Percentiles rank a stretch among this genome's conserved stretches.
These are phyloP conservation scores for Yamadazyma dendronema DNA, from an alignment of 1,139 yeast genomes.

Conservation along the genomic window DNA sequence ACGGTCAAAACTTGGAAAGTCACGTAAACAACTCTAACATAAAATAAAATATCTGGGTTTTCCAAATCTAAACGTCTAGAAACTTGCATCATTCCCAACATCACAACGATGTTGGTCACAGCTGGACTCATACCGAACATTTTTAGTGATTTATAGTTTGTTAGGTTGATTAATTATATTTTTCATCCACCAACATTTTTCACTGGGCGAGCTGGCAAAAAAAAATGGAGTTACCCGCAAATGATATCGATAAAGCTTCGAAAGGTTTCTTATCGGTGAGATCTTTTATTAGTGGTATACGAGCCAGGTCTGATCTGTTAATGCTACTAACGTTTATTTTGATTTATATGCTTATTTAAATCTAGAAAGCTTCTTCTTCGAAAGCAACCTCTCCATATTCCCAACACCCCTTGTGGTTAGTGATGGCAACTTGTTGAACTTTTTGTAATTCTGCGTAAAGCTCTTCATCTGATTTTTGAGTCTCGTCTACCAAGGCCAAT, in stretches of 20 bases:
- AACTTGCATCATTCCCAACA: slow-evolving; percentile 97
- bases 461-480: slow-evolving; percentile 34
- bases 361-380: slow-evolving; percentile 45
- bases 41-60: slow-evolving; percentile 70
- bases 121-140: slow-evolving; percentile 71
- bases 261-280: background rate
- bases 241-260: slow-evolving; percentile 3
- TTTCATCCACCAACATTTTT: slow-evolving; percentile 1
- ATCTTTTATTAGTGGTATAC: background rate
- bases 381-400: slow-evolving; percentile 74
- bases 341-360: background rate
- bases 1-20: slow-evolving; percentile 67
- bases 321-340: too few species aligned
- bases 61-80: slow-evolving; percentile 89
- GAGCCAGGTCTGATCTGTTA: too few species aligned
- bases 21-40: slow-evolving; percentile 73
- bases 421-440: slow-evolving; percentile 50
- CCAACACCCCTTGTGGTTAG: slow-evolving; percentile 69
- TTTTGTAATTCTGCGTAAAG: slow-evolving; percentile 39
- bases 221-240: slow-evolving; percentile 7
- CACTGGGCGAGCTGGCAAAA: slow-evolving; percentile 3
- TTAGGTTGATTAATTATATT: background rate
- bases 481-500: slow-evolving; percentile 57
- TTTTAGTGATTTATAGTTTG: slow-evolving; percentile 9
- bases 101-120: slow-evolving; percentile 77